Base-by-base conservation (phyloP, 495 filamentous ascomycete genomes). In the Penicillium nucicola region DNA sequence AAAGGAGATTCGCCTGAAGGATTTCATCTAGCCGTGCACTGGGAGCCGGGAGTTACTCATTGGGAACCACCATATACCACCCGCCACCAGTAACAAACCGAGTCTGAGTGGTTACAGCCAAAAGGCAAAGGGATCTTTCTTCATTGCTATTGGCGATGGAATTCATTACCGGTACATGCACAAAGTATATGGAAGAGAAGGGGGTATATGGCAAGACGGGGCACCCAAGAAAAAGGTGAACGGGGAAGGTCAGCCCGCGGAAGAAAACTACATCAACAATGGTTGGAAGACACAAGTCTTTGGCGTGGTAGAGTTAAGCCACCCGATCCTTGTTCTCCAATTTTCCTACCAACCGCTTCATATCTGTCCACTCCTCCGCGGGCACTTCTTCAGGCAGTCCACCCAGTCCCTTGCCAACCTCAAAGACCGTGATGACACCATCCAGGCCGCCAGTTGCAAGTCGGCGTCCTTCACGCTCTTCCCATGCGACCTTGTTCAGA, bases 401-500 rank as follows among this genome's bases (percentile, higher is more conserved):
- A 20, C 88, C 85, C 15, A 96, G 67, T 43, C 91, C 91, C 39
- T 79, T 80, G 13, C 89, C 95, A 14, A 97, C 91, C 71, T 99
- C 93, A 66, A 97, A 97, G 14, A 99, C 83, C 0, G 86, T 95
- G 13, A 96, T 80, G 2, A 87, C 83, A 1, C 93, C 92, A 62
- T 96, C 91, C 42, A 97, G 79, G 0, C 93, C 93, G 20, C 93
- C 93, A 14, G 89, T 89, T 1, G 90, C 93, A 28, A 97, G 66
- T 45, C 87, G 76, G 70, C 86, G 86, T 20, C 95, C 95, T 68
- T 96, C 91, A 44, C 81, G 82, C 56, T 81, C 78, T 69, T 99
- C 93, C 93, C 93, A 99, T 18, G 88, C 90, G 34, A 95, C 72
- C 67, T 90, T 92, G 64, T 97, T 97, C 55, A 99, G 72, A 57